Evolutionary conservation across 1,139 yeast genomes (phyloP), one percentile per base, ranked within the genome.

Genomic region (Saccharomyces pastorianus): DNA sequence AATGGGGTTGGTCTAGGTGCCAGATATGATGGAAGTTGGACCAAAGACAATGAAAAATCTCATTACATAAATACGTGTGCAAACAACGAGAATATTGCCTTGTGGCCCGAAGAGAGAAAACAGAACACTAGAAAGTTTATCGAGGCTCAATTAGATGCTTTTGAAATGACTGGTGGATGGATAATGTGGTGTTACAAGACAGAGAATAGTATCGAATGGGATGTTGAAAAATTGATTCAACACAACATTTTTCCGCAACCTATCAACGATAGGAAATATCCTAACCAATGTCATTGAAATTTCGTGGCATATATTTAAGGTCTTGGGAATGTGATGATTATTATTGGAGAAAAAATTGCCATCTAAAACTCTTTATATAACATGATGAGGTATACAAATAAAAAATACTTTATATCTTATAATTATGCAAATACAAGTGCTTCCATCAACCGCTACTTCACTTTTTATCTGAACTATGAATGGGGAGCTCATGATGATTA

Each of bases 101-200:
- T 77, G 47, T 89, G 96, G 96, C 72, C 87, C 5, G 74, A 73
- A 2, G 77, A 78, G 49, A 77, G 81, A 63, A 81, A 76, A 64
- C 63, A 66, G 17, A 75, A 84, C 62, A 82, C 86, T 25, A 82
- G 96, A 67, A 78, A 74, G 61, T 86, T 79, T 67, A 76, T 91
- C 56, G 97, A 91, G 72, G 96, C 96, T 28, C 98, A 93, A 75
- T 73, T 93, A 62, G 96, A 88, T 66, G 86, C 95, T 2, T 89
- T 78, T 64, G 89, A 84, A 62, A 77, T 76, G 62, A 78, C 81
- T 48, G 78, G 78, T 55, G 97, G 97, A n/a, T 90, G 95, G 90
- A 77, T 90, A 56, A 88, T 85, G 76, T 93, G 97, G 99, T 83
- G 85, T 70, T 90, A 86, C 83, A 91, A 90, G 76, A 86, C 96